Base-by-base conservation (phyloP, 768 basidiomycete species). In the Lyophyllum semitale region DNA sequence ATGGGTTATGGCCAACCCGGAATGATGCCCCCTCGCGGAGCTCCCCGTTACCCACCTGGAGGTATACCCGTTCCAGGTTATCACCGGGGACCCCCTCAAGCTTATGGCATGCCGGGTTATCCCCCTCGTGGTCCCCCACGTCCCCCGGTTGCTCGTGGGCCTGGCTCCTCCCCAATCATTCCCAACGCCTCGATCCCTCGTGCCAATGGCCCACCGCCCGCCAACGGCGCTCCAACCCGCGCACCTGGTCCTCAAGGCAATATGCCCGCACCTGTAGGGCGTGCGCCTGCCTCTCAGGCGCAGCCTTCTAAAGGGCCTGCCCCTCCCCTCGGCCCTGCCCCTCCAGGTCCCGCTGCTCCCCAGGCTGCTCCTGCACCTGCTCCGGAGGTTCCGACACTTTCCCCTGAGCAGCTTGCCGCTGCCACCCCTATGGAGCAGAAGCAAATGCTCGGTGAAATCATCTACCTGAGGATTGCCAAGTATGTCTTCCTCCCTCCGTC, bases 391-490 rank as follows among this genome's bases (percentile, higher is more conserved):
- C 71, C 81, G n/a, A 68, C 71, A 9, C 68, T 84, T 59, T 77
- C 77, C 35, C 66, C 81, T 49, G 68, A 80, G 55, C 80, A 81
- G 18, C 77, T 80, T 40, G 74, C 87, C 22, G 72, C 76, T 55
- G 81, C 92, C 55, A 85, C 83, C 45, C 76, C 92, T 20, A 79
- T 85, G 66, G 96, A 98, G 73, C 95, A 98, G 84, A 99, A 99
- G 81, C 97, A 99, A 73, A 94, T 98, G 89, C 81, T 99, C 45
- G 97, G 97, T 63, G 97, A 99, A 76, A 85, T 91, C 47, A 85
- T 98, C 63, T 98, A 98, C 77, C 88, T 96, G 83, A 89, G 85
- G 69, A 95, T 98, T 61, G 83, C 80, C 54, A 67, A 74, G 90
- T 93, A 77, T 71, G 91, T 82, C 35, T 54, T 52, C 30, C 33